Evolutionary conservation across 495 filamentous ascomycete genomes (phyloP).

Genomic region (Trichoderma erinaceum): DNA sequence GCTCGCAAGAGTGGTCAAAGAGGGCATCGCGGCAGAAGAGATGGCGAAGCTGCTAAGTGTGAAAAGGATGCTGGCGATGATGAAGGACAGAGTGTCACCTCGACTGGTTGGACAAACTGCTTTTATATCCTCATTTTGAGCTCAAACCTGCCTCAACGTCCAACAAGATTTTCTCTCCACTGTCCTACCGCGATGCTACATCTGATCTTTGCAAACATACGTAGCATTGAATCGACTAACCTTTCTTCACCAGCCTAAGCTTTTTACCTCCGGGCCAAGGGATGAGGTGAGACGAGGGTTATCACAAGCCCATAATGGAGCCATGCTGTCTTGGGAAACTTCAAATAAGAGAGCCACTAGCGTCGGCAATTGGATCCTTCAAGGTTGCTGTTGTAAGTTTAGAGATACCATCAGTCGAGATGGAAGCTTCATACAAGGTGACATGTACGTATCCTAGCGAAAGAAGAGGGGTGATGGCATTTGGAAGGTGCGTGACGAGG

Average conservation of each 20-base stretch:
- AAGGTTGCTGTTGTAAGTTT: background rate
- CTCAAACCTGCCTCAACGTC: background rate
- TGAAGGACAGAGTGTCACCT: conserved; percentile 3
- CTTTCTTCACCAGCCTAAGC: background rate
- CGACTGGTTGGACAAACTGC: background rate
- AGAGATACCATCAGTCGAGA: background rate
- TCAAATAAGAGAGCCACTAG: background rate
- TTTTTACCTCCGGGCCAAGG: background rate
- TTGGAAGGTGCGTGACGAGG: background rate
- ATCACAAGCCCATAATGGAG: background rate
- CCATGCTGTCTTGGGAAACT: background rate
- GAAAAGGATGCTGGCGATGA: background rate
- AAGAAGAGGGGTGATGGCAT: background rate
- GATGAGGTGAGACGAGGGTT: background rate
- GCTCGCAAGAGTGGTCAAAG: conserved; percentile 8
- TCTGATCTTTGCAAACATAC: background rate
- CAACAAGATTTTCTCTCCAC: background rate
- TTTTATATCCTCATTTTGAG: background rate
- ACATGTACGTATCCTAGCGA: background rate
- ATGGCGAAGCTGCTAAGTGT: background rate
- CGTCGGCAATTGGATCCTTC: background rate
- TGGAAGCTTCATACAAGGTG: background rate
- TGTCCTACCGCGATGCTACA: conserved; percentile 10
- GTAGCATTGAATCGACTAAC: background rate
- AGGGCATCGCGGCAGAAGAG: background rate